These are phyloP conservation scores for Panicum hallii DNA, from an alignment of 202 grass and related monocot genomes.

Conservation along the genomic window DNA sequence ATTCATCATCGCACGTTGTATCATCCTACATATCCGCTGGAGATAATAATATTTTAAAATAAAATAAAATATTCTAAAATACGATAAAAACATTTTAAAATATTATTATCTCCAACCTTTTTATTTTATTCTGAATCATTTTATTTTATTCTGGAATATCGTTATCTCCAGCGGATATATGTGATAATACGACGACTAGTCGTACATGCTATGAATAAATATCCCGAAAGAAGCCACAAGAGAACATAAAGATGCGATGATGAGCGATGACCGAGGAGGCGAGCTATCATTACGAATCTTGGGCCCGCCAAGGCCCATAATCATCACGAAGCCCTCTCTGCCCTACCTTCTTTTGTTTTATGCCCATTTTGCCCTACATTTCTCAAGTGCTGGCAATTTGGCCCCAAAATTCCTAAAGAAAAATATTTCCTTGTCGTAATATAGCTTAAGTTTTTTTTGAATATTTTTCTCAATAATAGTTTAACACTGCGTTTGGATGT, in stretches of 20 bases:
- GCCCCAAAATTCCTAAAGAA: neutral
- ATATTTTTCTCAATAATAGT: neutral
- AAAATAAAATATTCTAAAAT: too few species aligned
- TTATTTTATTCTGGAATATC: too few species aligned
- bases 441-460: neutral
- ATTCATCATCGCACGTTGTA: too few species aligned
- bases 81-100: too few species aligned
- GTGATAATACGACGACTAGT: too few species aligned
- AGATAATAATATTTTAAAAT: too few species aligned
- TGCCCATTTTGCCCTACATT: slow-evolving; percentile 29
- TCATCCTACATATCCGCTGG: too few species aligned
- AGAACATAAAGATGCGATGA: slow-evolving; percentile 61
- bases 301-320: slow-evolving; percentile 63
- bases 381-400: neutral
- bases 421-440: neutral
- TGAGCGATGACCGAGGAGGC: slow-evolving; percentile 51
- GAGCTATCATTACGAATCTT: slow-evolving; percentile 73
- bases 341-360: slow-evolving; percentile 18
- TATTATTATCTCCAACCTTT: too few species aligned
- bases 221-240: neutral
- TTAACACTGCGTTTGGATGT: too few species aligned
- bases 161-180: too few species aligned
- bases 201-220: too few species aligned
- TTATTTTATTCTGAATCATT: too few species aligned
- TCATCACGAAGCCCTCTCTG: slow-evolving; percentile 38